Evolutionary conservation across 1,284 basidiomycete species (phyloP), one percentile per base, ranked within the genome.

Genomic region (Puccinia horiana): DNA sequence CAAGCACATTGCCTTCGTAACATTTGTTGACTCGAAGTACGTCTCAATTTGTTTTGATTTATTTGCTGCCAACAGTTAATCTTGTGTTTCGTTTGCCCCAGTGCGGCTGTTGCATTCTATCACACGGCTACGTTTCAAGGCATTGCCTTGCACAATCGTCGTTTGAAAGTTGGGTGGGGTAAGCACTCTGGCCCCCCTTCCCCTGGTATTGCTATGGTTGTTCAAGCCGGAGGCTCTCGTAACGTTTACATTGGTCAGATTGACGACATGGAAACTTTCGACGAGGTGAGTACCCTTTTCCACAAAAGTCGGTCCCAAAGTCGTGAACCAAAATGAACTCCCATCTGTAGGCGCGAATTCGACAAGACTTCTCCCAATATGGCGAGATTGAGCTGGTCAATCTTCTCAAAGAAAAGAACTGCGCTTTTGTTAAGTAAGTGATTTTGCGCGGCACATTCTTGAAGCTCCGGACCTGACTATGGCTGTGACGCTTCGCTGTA

Each of bases 351-450:
- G 72, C 29, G 40, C 65, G 96, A 83, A 95, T 98, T 84, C 70
- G 73, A 37, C 80, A 76, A 75, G 80, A 82, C 47, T 82, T 82
- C 42, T 82, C 80, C 18, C 80, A 82, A n/a, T 82, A 82, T 52
- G 80, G 80, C 32, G 80, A 82, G 44, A 82, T 82, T n/a, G 95
- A 98, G 88, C 90, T 96, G 82, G 92, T 98, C 87, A 97, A 97
- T 88, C 95, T 94, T 88, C 89, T 97, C 85, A 93, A 93, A 88
- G 94, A 96, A 88, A 97, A 97, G 92, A 94, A 95, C 88, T 96
- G 94, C 85, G 94, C 93, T 47, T 98, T 96, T 87, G 93, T 96
- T 86, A 98, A 97, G 89, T 97, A 32, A 61, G 82, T 35, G 12
- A 0, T 56, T 49, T 63, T 32, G 16, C 54, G 73, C 52, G 42